phyloP scores from a whole-genome alignment of 805 yeast species.

The Metschnikowia arizonensis region DNA sequence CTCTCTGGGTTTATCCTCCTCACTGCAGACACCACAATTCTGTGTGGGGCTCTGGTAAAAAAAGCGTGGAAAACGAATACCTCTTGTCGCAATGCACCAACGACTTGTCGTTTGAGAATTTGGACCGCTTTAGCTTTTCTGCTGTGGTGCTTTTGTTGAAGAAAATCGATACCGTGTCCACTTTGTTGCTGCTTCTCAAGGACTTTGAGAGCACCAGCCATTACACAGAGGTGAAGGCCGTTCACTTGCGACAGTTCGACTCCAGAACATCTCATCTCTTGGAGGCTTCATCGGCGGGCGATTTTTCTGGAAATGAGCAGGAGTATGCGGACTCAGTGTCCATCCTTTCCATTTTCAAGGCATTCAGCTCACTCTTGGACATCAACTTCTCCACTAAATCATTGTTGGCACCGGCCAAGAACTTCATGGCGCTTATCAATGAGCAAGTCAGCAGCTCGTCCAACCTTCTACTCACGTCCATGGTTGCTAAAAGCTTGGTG shows the following conservation, averaged over 20 bases:
- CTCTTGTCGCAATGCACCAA: constrained; percentile 9
- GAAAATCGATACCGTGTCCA: constrained; percentile 31
- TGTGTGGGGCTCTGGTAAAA: constrained; percentile 22
- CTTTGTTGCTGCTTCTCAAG: constrained; percentile 31
- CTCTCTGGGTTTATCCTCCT: constrained; percentile 58
- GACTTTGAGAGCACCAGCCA: constrained; percentile 19
- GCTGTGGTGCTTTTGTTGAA: constrained; percentile 27
- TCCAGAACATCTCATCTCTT: constrained; percentile 67
- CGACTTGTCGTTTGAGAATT: constrained; percentile 15
- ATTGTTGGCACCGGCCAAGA: constrained; percentile 29
- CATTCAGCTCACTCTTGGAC: constrained; percentile 31
- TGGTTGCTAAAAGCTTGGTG: constrained; percentile 11
- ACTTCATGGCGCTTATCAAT: constrained; percentile 29
- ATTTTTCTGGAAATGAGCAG: constrained; percentile 18
- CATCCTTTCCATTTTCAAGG: constrained; percentile 31
- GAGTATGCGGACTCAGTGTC: constrained; percentile 31
- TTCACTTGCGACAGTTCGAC: constrained; percentile 56
- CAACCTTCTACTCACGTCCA: constrained; percentile 27
- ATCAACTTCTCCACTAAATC: constrained; percentile 27
- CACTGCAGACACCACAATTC: constrained; percentile 52
- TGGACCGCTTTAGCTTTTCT: constrained; percentile 22
- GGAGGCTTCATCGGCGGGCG: constrained; percentile 51
- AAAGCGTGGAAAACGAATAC: constrained; percentile 6
- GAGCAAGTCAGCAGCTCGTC: constrained; percentile 27
- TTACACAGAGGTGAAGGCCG: constrained; percentile 40